Base-by-base conservation (phyloP, 1,284 basidiomycete species). In the Ceratobasidium theobromae region DNA sequence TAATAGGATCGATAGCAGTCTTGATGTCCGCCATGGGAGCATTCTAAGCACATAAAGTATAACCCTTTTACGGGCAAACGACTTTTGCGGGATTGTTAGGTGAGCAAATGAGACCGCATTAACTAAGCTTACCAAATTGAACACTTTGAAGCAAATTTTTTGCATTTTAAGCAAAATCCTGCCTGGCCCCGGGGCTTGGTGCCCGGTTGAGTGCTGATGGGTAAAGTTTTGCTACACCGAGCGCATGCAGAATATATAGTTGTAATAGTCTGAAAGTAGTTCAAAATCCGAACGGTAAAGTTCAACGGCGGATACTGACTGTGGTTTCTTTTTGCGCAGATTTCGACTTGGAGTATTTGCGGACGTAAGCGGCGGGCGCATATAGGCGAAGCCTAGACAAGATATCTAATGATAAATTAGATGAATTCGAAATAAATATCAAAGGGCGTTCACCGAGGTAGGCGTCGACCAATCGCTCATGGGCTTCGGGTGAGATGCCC, bases 21-120 rank as follows among this genome's bases (percentile, higher is more conserved):
- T 70, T 87, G 85, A 71, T 91, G 89, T 0, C 89, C 89, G 0
- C 89, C 89, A 69, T 91, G 89, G 52, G 82, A 77, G 72, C 89
- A 91, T 4, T 88, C 76, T 0, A 86, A 80, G 73, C 89, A 91
- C 57, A 86, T 84, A 71, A 90, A 86, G 3, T 88, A 75, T 2
- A 89, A 76, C 0, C 82, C 78, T 33, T 82, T 82, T 18, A 91
- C 87, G 2, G 89, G 89, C 27, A 91, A 80, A 62, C 84, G 89
- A 51, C 45, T 65, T n/a, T n/a, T 28, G 8, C 28, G 16, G 23
- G 12, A 30, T 49, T 23, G 41, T 46, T 25, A 33, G 32, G 14
- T 38, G 16, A 6, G 18, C 8, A 11, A 33, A 51, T 14, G 27
- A 60, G 35, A 2, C 18, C 32, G 23, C 28, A 53, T 27, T 21